phyloP scores from a whole-genome alignment of 495 filamentous ascomycete species.

The Penicillium pulvis region DNA sequence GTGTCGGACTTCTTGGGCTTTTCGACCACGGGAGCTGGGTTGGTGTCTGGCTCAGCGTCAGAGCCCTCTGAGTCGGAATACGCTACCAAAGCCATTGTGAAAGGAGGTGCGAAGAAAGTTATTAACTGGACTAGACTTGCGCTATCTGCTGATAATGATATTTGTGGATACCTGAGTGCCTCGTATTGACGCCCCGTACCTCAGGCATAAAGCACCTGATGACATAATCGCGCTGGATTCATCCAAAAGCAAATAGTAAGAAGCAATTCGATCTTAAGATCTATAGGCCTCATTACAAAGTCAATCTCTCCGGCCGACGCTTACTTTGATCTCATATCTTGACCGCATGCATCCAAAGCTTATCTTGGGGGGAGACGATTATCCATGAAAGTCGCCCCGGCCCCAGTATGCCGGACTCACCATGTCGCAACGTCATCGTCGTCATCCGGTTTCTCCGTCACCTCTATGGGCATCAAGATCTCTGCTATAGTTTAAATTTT shows the following conservation, averaged over 20 bases:
- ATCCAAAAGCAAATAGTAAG: background rate
- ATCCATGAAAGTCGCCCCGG: conserved; percentile 4
- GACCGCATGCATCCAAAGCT: conserved; percentile 8
- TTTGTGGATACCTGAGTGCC: conserved; percentile 8
- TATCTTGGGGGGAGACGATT: background rate
- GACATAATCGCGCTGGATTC: conserved; percentile 9
- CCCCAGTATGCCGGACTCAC: conserved; percentile 10
- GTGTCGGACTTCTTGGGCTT: conserved; percentile 63
- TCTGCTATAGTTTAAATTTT: background rate
- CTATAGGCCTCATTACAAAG: conserved; percentile 1
- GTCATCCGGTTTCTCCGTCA: conserved; percentile 24
- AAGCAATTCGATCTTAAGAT: background rate
- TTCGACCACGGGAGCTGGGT: conserved; percentile 32
- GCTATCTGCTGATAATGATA: background rate
- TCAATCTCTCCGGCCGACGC: background rate
- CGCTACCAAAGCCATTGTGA: conserved; percentile 70
- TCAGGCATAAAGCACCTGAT: background rate
- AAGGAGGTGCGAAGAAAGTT: background rate
- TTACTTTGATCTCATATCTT: background rate
- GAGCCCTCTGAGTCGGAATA: conserved; percentile 87
- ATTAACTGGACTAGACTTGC: background rate
- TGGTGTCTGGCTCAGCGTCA: conserved; percentile 52
- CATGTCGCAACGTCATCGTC: conserved; percentile 28
- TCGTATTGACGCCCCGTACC: background rate
- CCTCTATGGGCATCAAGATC: background rate